Percentiles rank a stretch among this genome's conserved stretches.
Evolutionary conservation across 2,329 filamentous ascomycete genomes (phyloP).

Genomic region (Bisporella sp.): DNA sequence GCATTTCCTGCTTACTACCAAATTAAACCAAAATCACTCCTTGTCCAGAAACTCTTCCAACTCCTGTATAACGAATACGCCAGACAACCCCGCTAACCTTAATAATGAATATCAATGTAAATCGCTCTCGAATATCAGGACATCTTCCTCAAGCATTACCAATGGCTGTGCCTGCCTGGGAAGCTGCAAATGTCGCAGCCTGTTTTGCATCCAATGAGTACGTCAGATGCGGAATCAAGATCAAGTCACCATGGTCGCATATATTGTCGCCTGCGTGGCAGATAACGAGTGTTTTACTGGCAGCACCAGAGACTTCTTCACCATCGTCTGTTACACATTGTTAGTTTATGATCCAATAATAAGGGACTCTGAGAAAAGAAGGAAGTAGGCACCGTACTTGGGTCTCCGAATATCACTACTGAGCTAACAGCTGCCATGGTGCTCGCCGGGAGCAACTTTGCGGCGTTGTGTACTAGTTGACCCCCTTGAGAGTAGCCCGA

Average conservation of each 20-base stretch:
- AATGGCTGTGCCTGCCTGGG: too few relatives aligned
- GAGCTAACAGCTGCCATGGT: conserved; percentile 15
- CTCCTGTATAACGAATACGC: too few relatives aligned
- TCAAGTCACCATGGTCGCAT: conserved; percentile 13
- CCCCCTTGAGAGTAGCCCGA: conserved; percentile 18
- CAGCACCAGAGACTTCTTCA: conserved; percentile 4
- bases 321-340: not conserved
- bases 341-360: too few relatives aligned
- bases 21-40: too few relatives aligned
- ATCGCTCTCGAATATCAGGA: too few relatives aligned
- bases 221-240: conserved; percentile 13
- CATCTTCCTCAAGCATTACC: too few relatives aligned
- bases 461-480: conserved; percentile 22
- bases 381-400: conserved; percentile 1
- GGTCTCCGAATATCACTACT: conserved; percentile 23
- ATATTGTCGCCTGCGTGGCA: conserved; percentile 20
- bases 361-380: too few relatives aligned
- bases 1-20: too few relatives aligned
- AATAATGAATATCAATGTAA: too few relatives aligned
- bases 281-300: conserved; percentile 13
- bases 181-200: conserved; percentile 5
- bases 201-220: conserved; percentile 5
- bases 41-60: too few relatives aligned
- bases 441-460: conserved; percentile 9
- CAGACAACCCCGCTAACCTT: too few relatives aligned